Evolutionary conservation across 805 yeast species (phyloP), one percentile per base, ranked within the genome.

Genomic region (Zygosaccharomyces kombuchaensis): DNA sequence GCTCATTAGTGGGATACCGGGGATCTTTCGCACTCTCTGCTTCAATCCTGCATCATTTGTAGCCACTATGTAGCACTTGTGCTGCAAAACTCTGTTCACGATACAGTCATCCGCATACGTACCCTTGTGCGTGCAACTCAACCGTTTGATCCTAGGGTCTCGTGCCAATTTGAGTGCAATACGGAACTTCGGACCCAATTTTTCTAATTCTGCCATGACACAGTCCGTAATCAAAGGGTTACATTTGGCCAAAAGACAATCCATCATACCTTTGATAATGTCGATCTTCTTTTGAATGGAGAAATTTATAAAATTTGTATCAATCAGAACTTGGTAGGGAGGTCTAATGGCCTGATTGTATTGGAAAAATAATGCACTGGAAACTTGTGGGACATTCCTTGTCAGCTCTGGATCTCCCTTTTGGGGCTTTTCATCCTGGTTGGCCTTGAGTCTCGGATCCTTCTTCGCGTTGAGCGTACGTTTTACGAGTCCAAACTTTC

Each of bases 71-170:
- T 81, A 93, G 68, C 99, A 93, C 65, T 93, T 93, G 70, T 93
- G 98, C 61, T 91, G 97, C 65, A 91, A 76, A 6, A 93, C 96
- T 57, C 99, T 76, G 63, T 85, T 82, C 13, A 93, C 98, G 7
- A 93, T 65, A 67, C 99, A 93, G 68, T 93, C 99, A 80, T 93
- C 99, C 23, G 99, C 99, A 72, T 93, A 93, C 0, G 96, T 91
- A 25, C 99, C 99, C 57, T 84, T 86, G 62, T 93, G 99, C 9
- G 91, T 74, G 61, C 99, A 93, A 35, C 82, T 87, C 40, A 93
- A 73, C 50, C 97, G 76, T 56, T 87, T 77, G 30, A 93, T 84
- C 58, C 98, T 75, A 35, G 97, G 96, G 63, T 93, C 99, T 55
- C 87, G 84, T 17, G 99, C 99, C 60, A 93, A 71, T 47, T 84